These are phyloP conservation scores for Hemileccinum rubropunctum DNA, from an alignment of 768 basidiomycete genomes.

Conservation along the genomic window DNA sequence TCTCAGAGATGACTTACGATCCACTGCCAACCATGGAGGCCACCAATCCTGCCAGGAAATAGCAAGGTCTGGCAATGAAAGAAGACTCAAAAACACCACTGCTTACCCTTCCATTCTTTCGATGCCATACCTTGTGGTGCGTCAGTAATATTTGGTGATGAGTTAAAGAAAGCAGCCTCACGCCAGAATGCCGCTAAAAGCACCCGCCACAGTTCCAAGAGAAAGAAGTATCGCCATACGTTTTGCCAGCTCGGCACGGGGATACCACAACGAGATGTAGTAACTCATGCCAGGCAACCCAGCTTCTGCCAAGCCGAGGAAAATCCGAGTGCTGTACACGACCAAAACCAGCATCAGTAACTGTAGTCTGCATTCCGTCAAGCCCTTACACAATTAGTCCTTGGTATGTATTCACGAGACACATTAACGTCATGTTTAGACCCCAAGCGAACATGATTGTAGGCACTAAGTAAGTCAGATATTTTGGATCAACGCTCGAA, in stretches of 20 bases:
- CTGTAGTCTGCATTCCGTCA: neutral
- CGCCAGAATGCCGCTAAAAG: conserved; percentile 44
- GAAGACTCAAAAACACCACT: conserved; percentile 19
- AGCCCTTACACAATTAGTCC: conserved; percentile 23
- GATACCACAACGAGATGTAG: conserved; percentile 53
- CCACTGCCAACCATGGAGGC: conserved; percentile 28
- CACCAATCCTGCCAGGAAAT: conserved; percentile 6
- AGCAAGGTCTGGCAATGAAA: neutral
- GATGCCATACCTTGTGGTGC: conserved; percentile 28
- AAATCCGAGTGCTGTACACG: conserved; percentile 28
- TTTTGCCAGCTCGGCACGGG: conserved; percentile 48
- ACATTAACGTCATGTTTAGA: conserved; percentile 29
- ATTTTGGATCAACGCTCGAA: neutral
- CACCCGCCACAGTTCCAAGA: conserved; percentile 50
- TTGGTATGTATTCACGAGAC: conserved; percentile 25
- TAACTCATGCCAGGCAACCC: conserved; percentile 38
- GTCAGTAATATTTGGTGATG: neutral
- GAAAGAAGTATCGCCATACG: conserved; percentile 59
- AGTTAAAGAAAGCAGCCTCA: conserved; percentile 21
- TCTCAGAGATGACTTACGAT: conserved; percentile 16
- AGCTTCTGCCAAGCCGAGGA: conserved; percentile 42
- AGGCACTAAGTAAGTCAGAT: conserved; percentile 31
- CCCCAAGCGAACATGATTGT: conserved; percentile 32
- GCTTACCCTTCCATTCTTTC: conserved; percentile 24
- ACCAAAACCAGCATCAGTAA: neutral